Base-by-base conservation (phyloP, 495 filamentous ascomycete genomes). In the Penicillium dipodomyicola region DNA sequence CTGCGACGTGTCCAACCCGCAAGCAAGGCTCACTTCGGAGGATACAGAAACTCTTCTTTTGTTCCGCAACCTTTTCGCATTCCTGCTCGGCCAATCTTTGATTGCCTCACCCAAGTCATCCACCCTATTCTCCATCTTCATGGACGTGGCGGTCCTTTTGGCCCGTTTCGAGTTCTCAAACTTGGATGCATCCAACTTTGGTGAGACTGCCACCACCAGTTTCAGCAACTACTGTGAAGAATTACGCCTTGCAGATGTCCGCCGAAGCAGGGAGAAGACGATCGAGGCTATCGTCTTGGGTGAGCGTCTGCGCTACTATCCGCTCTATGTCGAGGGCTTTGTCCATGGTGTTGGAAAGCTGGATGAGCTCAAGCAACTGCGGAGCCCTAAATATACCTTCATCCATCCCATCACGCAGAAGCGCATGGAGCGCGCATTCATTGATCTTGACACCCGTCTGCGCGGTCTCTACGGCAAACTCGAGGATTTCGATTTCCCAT, bases 301-400 rank as follows among this genome's bases (percentile, higher is more conserved):
- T 32, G 94, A 98, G 73, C 78, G 82, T 12, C 88, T 97, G 83
- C 84, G 84, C 35, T 96, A 84, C 47, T 86, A 84, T 67, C 79
- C 82, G 15, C 81, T 98, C 11, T 98, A 94, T 65, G 87, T 89
- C 56, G 92, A 97, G 65, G 92, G 87, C 6, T 98, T 96, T 63
- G 80, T 92, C 9, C 94, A 98, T 70, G 90, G 86, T n/a, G 91
- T 90, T 14, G 94, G 94, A 25, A 94, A 94, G 68, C 88, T 92
- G 63, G 85, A 90, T 9, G 83, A 85, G 39, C 74, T 97, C 40
- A 77, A 84, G 42, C 79, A 83, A 22, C 70, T 92, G 37, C 79
- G 84, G 20, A 87, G 83, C 59, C 82, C 86, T 1, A 84, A 92
- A 39, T 90, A 81, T 60, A 70, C 78, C 19, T 72, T 88, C 41